Evolutionary conservation across 208 protist genomes (phyloP), one percentile per base, ranked within the genome.

Genomic region (Acanthamoeba culbertsoni): DNA sequence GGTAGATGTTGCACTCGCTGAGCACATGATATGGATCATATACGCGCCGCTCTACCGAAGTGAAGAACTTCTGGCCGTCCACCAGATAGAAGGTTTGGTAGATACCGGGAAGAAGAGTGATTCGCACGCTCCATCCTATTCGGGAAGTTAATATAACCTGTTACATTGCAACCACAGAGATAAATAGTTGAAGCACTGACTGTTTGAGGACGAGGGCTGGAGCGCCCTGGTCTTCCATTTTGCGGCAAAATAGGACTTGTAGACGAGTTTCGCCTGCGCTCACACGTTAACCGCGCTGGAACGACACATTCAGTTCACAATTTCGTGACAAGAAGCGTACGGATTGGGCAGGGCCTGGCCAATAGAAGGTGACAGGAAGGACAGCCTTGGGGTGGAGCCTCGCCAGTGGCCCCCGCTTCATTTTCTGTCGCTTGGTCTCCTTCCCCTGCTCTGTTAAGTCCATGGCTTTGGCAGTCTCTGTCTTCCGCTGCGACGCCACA

Each of bases 381-480:
- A 84, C 73, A n/a, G 73, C 55, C 73, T 84, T 84, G 45, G 73
- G 73, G 28, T 84, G 73, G 0, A 84, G 73, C n/a, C 73, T 0
- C n/a, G 55, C 73, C 23, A 84, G 45, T n/a, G 73, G 73, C 45
- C 73, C 73, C 0, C 73, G 73, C 43, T 84, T 84, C 73, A 84
- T 84, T 33, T 57, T 84, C 45, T 84, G 73, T 37, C 73, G 73
- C 43, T 84, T 84, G 73, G 10, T 31, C 73, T 84, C 73, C 45
- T 84, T 82, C 42, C 28, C 40, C 40, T 46, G 40, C 20, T 82
- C 42, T 23, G 8, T 3, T 12, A 42, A 28, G 40, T 45, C 62
- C n/a, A n/a, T 14, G 16, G 73, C 43, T 84, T 42, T 12, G 18
- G 8, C 26, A 3, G 33, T 79, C 55, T 63, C 55, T 5, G 55